A percentile compares a stretch with the other conserved stretches of the same genome.
phyloP scores from a whole-genome alignment of 495 filamentous ascomycete genomes.

The Podospora bellae-mahoneyi region DNA sequence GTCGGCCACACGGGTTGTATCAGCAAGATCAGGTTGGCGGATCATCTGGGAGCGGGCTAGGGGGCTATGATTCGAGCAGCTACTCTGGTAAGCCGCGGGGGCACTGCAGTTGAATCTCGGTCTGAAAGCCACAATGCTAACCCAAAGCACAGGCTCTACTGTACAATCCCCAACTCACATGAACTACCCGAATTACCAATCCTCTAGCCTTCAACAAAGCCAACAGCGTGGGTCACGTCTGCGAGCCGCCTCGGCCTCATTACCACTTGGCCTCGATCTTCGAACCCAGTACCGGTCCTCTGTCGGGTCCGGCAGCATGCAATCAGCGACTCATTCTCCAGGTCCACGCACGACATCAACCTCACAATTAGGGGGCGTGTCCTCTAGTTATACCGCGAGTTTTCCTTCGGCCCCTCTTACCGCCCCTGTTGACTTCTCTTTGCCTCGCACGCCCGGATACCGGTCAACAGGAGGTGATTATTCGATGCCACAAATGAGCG shows the following conservation, averaged over 20 bases:
- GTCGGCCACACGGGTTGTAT: slow-evolving; percentile 40
- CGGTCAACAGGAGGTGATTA: slow-evolving; percentile 45
- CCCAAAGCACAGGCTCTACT: slow-evolving; percentile 37
- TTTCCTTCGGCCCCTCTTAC: slow-evolving; percentile 53
- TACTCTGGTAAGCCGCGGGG: slow-evolving; percentile 49
- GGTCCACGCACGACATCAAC: slow-evolving; percentile 37
- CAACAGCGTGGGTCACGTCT: slow-evolving; percentile 45
- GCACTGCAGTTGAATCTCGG: not conserved
- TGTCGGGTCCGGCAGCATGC: slow-evolving; percentile 38
- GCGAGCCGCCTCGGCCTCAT: slow-evolving; percentile 45
- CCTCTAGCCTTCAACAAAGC: slow-evolving; percentile 40
- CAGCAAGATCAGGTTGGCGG: slow-evolving; percentile 31
- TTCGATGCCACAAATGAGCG: slow-evolving; percentile 54
- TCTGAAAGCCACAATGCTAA: not conserved
- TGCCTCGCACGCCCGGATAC: slow-evolving; percentile 46
- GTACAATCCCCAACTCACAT: slow-evolving; percentile 49
- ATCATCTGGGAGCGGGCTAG: slow-evolving; percentile 26
- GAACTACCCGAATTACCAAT: slow-evolving; percentile 41
- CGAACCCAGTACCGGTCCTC: slow-evolving; percentile 49
- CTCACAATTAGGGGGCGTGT: slow-evolving; percentile 39
- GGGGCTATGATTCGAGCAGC: slow-evolving; percentile 49
- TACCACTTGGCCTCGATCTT: slow-evolving; percentile 46
- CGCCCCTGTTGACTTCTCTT: slow-evolving; percentile 51
- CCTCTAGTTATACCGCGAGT: slow-evolving; percentile 46
- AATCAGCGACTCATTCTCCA: slow-evolving; percentile 40